Conservation (phyloP, 129 eudicot species). For the Flaveria ramosissima region DNA sequence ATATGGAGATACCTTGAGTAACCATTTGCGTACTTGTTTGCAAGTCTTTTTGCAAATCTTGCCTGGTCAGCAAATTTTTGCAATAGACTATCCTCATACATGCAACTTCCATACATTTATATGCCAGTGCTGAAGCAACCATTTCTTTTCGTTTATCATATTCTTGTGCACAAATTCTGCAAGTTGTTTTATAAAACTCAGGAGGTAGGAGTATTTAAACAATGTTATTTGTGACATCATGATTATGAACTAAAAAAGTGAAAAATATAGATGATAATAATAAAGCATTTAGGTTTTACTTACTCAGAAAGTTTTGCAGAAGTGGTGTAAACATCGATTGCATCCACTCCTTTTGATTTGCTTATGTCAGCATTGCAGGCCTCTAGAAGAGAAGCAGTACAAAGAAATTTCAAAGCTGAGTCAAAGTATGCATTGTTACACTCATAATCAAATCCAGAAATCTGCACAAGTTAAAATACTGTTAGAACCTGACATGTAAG, state of each 20-base stretch:
- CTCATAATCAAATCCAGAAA: conserved; percentile 68
- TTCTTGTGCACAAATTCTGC: conserved; percentile 79
- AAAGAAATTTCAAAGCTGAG: conserved; percentile 78
- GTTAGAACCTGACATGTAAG: not conserved
- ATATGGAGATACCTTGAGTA: conserved; percentile 57
- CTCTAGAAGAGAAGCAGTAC: conserved; percentile 79
- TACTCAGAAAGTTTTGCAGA: conserved; percentile 78
- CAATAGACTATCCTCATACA: conserved; percentile 73
- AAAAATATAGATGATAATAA: not conserved
- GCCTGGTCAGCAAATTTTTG: conserved; percentile 50
- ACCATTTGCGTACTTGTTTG: conserved; percentile 62
- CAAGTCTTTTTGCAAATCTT: conserved; percentile 77
- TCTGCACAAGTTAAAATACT: conserved; percentile 38
- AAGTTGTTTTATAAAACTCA: conserved; percentile 28
- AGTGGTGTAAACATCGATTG: conserved; percentile 48
- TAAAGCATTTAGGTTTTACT: conserved; percentile 26
- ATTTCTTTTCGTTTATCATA: conserved; percentile 63
- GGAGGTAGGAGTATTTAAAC: conserved; percentile 14
- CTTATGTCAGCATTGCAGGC: conserved; percentile 42
- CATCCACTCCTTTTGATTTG: conserved; percentile 49
- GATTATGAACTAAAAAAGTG: not conserved
- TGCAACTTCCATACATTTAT: conserved; percentile 95
- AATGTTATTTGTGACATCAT: not conserved
- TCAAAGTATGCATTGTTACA: conserved; percentile 62
- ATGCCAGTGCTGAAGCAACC: conserved; percentile 84